Evolutionary conservation across 371 early-diverging fungal species (phyloP).

Genomic region (Rhizopus arrhizus): DNA sequence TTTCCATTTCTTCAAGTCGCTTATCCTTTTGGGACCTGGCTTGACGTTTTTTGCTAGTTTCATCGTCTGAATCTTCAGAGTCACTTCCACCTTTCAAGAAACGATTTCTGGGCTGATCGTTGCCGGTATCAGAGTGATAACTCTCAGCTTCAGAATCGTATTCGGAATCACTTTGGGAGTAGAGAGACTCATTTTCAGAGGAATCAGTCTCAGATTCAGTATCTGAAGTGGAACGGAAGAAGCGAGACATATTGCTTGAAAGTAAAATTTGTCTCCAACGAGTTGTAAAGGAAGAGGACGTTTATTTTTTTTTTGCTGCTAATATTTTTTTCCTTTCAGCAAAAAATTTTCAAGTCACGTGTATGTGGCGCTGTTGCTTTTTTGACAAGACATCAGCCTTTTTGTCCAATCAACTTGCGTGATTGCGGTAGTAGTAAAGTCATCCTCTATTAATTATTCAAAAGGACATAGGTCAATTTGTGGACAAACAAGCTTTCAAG

Average conservation of each 20-base stretch:
- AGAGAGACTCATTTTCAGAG: conserved; percentile 62
- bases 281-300: conserved; percentile 2
- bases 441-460: too few species aligned
- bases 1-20: conserved; percentile 71
- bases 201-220: conserved; percentile 50
- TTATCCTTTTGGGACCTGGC: conserved; percentile 88
- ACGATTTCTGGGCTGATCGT: conserved; percentile 43
- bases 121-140: conserved; percentile 39
- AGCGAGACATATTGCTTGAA: conserved; percentile 49
- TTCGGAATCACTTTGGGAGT: conserved; percentile 58
- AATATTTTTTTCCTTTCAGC: conserved; percentile 14
- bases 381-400: neutral
- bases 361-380: conserved; percentile 10
- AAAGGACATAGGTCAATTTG: too few species aligned
- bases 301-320: neutral
- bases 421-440: too few species aligned
- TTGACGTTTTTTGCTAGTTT: conserved; percentile 72
- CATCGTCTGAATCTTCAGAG: conserved; percentile 67
- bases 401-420: neutral
- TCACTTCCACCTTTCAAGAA: conserved; percentile 52
- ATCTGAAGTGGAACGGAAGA: conserved; percentile 65
- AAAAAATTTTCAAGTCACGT: conserved; percentile 20
- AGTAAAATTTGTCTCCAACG: conserved; percentile 6
- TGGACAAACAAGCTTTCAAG: too few species aligned
- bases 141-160: conserved; percentile 51